Evolutionary conservation across 345 rosid species (phyloP), one percentile per base, ranked within the genome.

Genomic region (Aethionema arabicum): DNA sequence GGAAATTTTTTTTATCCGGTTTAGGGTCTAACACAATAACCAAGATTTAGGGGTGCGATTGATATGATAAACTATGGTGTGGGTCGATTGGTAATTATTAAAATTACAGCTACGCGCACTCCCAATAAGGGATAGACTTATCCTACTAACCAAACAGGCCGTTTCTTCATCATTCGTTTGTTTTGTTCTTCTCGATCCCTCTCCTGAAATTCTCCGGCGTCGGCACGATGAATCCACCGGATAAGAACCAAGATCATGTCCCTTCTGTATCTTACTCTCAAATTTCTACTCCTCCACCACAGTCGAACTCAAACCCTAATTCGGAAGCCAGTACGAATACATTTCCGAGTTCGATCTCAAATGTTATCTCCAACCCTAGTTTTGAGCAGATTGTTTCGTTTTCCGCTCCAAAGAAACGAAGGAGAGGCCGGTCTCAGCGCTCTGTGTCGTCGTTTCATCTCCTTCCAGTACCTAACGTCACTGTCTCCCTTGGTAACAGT

Each of bases 341-440:
- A 21, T 38, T 6, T 36, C 64, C 76, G 11, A 48, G 31, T 10
- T 68, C 78, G 2, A 32, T 50, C 44, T 69, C 73, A 29, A 46
- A 27, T 51, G 60, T 72, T 4, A 30, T 32, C 68, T 16, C 74
- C 27, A 67, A 45, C 59, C 72, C 82, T 52, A 43, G 52, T 36
- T 54, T 77, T 69, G 75, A 65, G 47, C 80, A 74, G 44, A 69
- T 86, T 35, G 74, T 82, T 50, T 79, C 96, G 56, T 79, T 86
- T 76, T 64, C 90, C 48, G 57, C 82, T 57, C 95, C 95, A 33
- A 87, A 86, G 78, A 92, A 85, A 67, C 86, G 93, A 43, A 79
- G 99, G 41, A 87, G 97, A 13, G 91, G 97, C 21, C 75, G 98
- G 7, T 81, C 97, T 53, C 97, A 85, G 44, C 86, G 90, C 49